Evolutionary conservation across 306 rosid genomes (phyloP).

Genomic region (Corylus avellana): DNA sequence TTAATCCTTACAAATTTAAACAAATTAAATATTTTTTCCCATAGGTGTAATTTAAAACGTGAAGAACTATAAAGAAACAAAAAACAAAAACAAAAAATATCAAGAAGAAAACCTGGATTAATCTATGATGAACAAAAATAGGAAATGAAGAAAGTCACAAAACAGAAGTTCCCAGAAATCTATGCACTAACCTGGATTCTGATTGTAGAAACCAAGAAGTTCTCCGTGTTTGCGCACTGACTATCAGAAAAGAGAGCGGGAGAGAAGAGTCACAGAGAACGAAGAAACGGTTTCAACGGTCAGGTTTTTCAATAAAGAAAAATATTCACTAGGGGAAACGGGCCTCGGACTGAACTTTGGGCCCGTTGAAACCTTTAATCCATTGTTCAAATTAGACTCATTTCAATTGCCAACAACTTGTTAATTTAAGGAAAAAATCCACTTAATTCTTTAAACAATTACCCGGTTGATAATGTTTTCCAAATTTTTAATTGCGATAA

Average conservation of each 20-base stretch:
- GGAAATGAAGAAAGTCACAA: not conserved
- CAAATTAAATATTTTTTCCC: not conserved
- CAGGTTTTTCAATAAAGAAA: not conserved
- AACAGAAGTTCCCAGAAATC: not conserved
- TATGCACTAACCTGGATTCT: not conserved
- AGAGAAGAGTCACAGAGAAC: too few relatives aligned
- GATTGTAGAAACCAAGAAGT: not conserved
- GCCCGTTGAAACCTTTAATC: not conserved
- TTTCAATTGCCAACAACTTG: not conserved
- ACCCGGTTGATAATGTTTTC: too few relatives aligned
- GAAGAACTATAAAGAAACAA: not conserved
- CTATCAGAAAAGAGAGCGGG: not conserved
- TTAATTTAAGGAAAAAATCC: too few relatives aligned
- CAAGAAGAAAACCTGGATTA: not conserved
- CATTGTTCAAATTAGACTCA: too few relatives aligned
- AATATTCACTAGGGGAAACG: not conserved
- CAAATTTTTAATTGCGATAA: too few relatives aligned
- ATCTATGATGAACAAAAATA: not conserved
- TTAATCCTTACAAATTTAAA: not conserved
- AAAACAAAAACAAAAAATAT: not conserved
- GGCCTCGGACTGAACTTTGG: not conserved
- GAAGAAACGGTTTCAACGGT: not conserved
- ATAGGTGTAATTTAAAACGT: not conserved
- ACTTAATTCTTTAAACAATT: too few relatives aligned
- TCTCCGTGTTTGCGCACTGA: not conserved